phyloP scores from a whole-genome alignment of 371 early-diverging fungal species.

The Apophysomyces ossiformis region DNA sequence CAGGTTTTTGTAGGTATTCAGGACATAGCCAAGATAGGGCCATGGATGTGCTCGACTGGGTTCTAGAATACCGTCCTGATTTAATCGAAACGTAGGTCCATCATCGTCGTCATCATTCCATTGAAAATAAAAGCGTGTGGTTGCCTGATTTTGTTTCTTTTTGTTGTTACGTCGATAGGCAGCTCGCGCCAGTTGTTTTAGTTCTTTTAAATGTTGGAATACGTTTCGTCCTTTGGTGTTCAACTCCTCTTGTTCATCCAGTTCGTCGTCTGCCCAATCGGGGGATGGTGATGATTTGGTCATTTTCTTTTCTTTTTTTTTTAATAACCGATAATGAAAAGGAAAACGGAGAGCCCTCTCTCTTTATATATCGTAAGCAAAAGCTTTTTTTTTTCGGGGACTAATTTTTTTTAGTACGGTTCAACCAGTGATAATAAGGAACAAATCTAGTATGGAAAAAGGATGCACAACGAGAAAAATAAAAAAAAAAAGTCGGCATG shows the following conservation, averaged over 20 bases:
- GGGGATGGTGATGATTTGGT: conserved; percentile 10
- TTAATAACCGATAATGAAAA: too few relatives aligned
- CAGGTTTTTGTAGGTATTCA: conserved; percentile 32
- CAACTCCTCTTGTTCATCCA: conserved; percentile 11
- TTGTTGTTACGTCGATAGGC: background rate
- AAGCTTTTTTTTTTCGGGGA: conserved; percentile 1
- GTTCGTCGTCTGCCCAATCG: background rate
- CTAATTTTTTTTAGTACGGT: background rate
- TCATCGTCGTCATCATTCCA: background rate
- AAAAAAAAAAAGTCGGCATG: too few relatives aligned
- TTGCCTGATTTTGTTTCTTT: background rate
- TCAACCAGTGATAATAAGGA: too few relatives aligned
- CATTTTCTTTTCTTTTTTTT: background rate
- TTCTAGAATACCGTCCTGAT: background rate
- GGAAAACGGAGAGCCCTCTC: too few relatives aligned
- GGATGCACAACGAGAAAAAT: too few relatives aligned
- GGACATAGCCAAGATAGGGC: conserved; percentile 27
- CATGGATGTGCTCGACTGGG: conserved; percentile 22
- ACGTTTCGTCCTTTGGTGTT: background rate
- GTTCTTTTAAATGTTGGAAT: conserved; percentile 1
- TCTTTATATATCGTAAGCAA: background rate
- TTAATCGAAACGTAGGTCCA: conserved; percentile 1
- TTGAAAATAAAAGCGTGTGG: background rate
- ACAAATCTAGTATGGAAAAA: too few relatives aligned
- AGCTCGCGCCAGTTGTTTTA: background rate